Base-by-base conservation (phyloP, 108 stramenopile genomes). In the Conticribra weissflogii region DNA sequence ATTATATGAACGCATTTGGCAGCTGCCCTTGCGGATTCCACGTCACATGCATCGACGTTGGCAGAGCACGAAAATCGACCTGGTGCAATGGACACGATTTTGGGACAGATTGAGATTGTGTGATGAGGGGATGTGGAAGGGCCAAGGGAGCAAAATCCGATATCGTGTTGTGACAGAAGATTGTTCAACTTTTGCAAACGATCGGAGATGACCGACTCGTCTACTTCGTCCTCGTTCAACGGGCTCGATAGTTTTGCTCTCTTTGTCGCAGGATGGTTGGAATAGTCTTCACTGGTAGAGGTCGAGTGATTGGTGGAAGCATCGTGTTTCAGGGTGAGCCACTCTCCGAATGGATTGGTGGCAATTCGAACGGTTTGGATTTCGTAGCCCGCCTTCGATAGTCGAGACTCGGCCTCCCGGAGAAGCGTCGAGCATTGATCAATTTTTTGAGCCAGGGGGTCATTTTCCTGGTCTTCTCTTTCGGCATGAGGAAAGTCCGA, bases 301-400 rank as follows among this genome's bases (percentile, higher is more conserved):
- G n/a, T n/a, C n/a, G n/a, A n/a, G n/a, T n/a, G n/a, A n/a, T n/a
- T n/a, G n/a, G n/a, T n/a, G n/a, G 21, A 1, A n/a, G 21, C 44
- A 36, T 3, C 19, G n/a, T n/a, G n/a, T 30, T 17, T 50, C 15
- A 27, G 50, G 28, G 63, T 46, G 27, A 92, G 68, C 84, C 85
- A 95, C 71, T 95, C 89, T 9, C 83, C 84, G 65, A 95, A 95
- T 25, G 94, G 85, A 84, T 95, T 95, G 24, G 94, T 95, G 17
- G 91, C 89, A 22, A 95, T 75, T n/a, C 93, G 78, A 2, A 88
- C 21, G 0, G 93, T 92, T 62, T 95, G 93, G 16, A 95, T 86
- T 33, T 73, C 84, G 58, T 86, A 92, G 23, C 90, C 90, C 44
- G 73, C 17, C 15, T 68, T 25, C 9, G 24, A 48, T 15, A 88